phyloP scores from a whole-genome alignment of 2,329 filamentous ascomycete genomes.

The Aureobasidium sp. region DNA sequence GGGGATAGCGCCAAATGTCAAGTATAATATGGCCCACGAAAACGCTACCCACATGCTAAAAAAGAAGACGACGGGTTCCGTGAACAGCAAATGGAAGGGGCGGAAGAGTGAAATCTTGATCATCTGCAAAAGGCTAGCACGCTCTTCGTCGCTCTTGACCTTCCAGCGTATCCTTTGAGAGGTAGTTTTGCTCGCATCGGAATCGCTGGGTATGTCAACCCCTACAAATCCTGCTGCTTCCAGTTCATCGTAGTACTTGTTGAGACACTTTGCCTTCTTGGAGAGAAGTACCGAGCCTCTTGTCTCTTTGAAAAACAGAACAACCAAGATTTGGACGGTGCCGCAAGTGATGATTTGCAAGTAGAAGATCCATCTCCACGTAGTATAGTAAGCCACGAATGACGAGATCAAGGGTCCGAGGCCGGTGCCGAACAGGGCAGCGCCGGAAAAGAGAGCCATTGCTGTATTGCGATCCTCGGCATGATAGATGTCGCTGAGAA shows the following conservation, averaged over 20 bases:
- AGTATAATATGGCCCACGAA: conserved; percentile 80
- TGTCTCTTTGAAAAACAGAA: conserved; percentile 72
- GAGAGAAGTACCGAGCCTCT: conserved; percentile 72
- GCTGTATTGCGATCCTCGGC: conserved; percentile 74
- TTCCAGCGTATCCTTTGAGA: conserved; percentile 66
- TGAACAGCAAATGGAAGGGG: conserved; percentile 70
- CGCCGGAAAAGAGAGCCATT: conserved; percentile 82
- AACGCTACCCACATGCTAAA: conserved; percentile 89
- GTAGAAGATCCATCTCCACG: conserved; percentile 85
- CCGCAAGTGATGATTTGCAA: conserved; percentile 67
- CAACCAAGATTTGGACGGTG: conserved; percentile 56
- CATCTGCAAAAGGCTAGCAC: conserved; percentile 60
- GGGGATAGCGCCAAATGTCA: conserved; percentile 75
- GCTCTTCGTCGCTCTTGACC: conserved; percentile 70
- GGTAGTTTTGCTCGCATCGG: conserved; percentile 23
- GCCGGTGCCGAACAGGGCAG: conserved; percentile 71
- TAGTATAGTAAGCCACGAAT: conserved; percentile 49
- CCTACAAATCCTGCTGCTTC: conserved; percentile 59
- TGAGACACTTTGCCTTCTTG: conserved; percentile 65
- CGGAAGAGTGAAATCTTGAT: conserved; percentile 67
- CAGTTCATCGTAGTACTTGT: conserved; percentile 69
- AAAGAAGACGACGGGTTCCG: conserved; percentile 73
- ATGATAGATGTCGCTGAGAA: conserved; percentile 79
- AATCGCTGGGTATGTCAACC: conserved; percentile 39
- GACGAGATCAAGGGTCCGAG: conserved; percentile 67